Evolutionary conservation across 2,329 filamentous ascomycete genomes (phyloP), one percentile per base, ranked within the genome.

Genomic region (Neonectria coccinea): DNA sequence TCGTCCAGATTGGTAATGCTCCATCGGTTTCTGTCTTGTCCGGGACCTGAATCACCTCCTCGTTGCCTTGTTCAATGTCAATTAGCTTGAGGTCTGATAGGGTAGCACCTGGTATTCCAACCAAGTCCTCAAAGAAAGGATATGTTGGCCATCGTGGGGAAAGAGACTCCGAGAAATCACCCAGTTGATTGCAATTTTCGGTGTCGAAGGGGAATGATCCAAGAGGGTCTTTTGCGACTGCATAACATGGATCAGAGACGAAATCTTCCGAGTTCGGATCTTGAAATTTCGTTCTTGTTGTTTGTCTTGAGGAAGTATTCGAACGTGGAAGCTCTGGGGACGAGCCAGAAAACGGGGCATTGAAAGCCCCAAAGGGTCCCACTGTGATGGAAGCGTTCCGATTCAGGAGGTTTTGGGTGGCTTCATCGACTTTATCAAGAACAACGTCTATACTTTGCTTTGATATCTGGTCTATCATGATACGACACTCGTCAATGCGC

Each of bases 61-160:
- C 5, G 2, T 16, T 5, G 29, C 7, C n/a, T 33, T 27, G 27
- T 4, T 20, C 27, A 51, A 51, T 33, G 2, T 20, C n/a, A 36
- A 20, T 14, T 4, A 33, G 48, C 1, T 20, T 18, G 10, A 51
- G 18, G 3, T 33, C 48, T 33, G 29, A 31, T 2, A 51, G 27
- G 0, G 48, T 51, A 14, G 29, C 27, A 12, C 48, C 48, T 51
- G 48, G 48, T 22, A 51, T 5, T 20, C 48, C 48, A 14, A 51
- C 48, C 27, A 51, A 51, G 9, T 51, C 48, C 10, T 51, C 48
- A 11, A 51, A 51, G 29, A 51, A 51, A 0, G 48, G 48, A 7
- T 51, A 51, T 2, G 48, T 22, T 8, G 48, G 27, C 48, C 48
- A 51, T 33, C 18, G n/a, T 22, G 48, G 48, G 16, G 48, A 33